Percentiles rank a stretch among this genome's conserved stretches.
These are phyloP conservation scores for Metarhizium robertsii DNA, from an alignment of 2,329 filamentous ascomycete species.

Conservation along the genomic window DNA sequence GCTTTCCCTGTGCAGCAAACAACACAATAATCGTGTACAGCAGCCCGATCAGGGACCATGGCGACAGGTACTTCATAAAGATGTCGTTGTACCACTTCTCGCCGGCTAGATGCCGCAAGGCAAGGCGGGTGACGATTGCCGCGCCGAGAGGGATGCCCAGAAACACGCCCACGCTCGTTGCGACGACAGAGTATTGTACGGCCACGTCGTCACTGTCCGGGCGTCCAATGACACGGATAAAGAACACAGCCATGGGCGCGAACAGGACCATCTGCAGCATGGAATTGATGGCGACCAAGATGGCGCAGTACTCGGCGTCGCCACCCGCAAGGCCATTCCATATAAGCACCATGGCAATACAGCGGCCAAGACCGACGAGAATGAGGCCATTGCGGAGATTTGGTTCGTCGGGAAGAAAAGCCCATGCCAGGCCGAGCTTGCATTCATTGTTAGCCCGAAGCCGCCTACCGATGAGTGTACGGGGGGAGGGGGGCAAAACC, in stretches of 20 bases:
- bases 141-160: slow-evolving; percentile 75
- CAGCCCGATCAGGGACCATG: slow-evolving; percentile 72
- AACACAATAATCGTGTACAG: slow-evolving; percentile 81
- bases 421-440: slow-evolving; percentile 58
- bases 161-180: slow-evolving; percentile 75
- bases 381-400: slow-evolving; percentile 60
- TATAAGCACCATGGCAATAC: slow-evolving; percentile 78
- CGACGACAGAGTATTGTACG: slow-evolving; percentile 56
- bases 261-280: slow-evolving; percentile 66
- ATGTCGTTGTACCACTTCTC: slow-evolving; percentile 53
- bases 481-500: neutral
- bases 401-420: slow-evolving; percentile 50
- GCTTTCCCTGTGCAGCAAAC: slow-evolving; percentile 70
- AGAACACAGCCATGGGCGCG: slow-evolving; percentile 59
- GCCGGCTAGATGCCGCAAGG: slow-evolving; percentile 44
- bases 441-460: neutral
- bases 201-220: slow-evolving; percentile 19
- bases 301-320: slow-evolving; percentile 73
- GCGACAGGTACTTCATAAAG: slow-evolving; percentile 62
- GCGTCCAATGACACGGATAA: slow-evolving; percentile 57
- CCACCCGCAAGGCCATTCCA: slow-evolving; percentile 66
- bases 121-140: slow-evolving; percentile 65
- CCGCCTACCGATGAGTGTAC: neutral
- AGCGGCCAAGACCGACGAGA: slow-evolving; percentile 74
- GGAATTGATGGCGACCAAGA: slow-evolving; percentile 67